Base-by-base conservation (phyloP, 2,329 filamentous ascomycete genomes). In the Bertia moriformis region DNA sequence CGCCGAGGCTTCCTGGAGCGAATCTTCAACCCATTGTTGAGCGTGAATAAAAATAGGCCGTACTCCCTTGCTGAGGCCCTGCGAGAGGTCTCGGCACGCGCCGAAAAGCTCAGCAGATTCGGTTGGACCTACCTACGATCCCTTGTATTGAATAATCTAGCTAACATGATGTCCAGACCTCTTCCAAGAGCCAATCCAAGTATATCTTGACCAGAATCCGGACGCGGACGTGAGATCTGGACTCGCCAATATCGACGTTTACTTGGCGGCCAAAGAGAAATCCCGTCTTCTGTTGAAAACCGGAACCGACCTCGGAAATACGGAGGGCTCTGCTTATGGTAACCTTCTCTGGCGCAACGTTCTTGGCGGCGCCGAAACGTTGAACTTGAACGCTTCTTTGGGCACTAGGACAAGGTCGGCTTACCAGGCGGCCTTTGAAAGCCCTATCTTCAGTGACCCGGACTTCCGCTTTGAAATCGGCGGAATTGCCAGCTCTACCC, bases 301-400 rank as follows among this genome's bases (percentile, higher is more conserved):
- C 0, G 91, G 91, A 43, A 96, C 91, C 5, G 89, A 96, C 54
- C 71, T 94, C 36, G 91, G 91, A 45, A 93, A 93, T 53, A 78
- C 85, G 17, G 91, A 98, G 59, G 91, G 89, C 24, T 93, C 88
- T 4, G 89, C 88, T 3, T 96, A 93, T 54, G 80, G 84, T 47
- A 89, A 91, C 48, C 70, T 87, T 35, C 69, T 89, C 39, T 79
- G 87, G 66, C 79, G 91, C 48, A 98, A 98, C 60, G 71, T 98
- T 43, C 85, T 98, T 55, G 91, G 91, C 39, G 91, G 91, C 29
- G 91, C 88, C 18, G 91, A 98, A 63, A 83, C 82, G 41, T 63
- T 98, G 45, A 85, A 84, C 39, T 65, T 93, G 43, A 89, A 94
- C 51, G 88, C 85, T 38, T 88, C 86, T 20, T 65, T 88, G 18